Percentiles rank a stretch among this genome's conserved stretches.
phyloP scores from a whole-genome alignment of 352 stramenopile genomes.

The Phytopythium helicoides region DNA sequence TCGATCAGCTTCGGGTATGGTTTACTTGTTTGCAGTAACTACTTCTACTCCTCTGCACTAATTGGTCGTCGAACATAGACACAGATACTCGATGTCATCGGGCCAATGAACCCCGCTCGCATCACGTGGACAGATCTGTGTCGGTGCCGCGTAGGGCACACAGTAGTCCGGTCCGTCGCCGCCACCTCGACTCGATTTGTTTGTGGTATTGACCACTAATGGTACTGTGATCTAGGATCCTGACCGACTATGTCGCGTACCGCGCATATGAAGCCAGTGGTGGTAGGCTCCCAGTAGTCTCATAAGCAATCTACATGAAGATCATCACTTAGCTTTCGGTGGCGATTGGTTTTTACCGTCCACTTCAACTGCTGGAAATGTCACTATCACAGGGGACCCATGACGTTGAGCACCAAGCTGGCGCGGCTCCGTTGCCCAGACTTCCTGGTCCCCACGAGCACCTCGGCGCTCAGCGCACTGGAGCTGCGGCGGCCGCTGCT shows the following conservation, averaged over 20 bases:
- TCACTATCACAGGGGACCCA: not conserved
- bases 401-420: constrained; percentile 6
- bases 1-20: constrained; percentile 38
- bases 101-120: constrained; percentile 26
- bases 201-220: not conserved
- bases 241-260: constrained; percentile 63
- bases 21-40: no score
- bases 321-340: no score
- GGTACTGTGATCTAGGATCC: constrained; percentile 18
- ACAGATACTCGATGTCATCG: constrained; percentile 61
- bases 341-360: no score
- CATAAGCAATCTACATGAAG: no score
- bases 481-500: constrained; percentile 30
- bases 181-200: not conserved
- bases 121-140: constrained; percentile 64
- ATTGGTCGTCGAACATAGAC: constrained; percentile 39
- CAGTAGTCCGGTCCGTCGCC: constrained; percentile 33
- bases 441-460: constrained; percentile 17
- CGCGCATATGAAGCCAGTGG: constrained; percentile 45
- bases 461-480: not conserved
- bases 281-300: constrained; percentile 18
- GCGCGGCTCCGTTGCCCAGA: constrained; percentile 31
- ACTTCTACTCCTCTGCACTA: no score
- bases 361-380: no score
- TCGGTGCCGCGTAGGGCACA: constrained; percentile 45